Evolutionary conservation across 2,329 filamentous ascomycete species (phyloP).

Genomic region (Pseudocercospora musae): DNA sequence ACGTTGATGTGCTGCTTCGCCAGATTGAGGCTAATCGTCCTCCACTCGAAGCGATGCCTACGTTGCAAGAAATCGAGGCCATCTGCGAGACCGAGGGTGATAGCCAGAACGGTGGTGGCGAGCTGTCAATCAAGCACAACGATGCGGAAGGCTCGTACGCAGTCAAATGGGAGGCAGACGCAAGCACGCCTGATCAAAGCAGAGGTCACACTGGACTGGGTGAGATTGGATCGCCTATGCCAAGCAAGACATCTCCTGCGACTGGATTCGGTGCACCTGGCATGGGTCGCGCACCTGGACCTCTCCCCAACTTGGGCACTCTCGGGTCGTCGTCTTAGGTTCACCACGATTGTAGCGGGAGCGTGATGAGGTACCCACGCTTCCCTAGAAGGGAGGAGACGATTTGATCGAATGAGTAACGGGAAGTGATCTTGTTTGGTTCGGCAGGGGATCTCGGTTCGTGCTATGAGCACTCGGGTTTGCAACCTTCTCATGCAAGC

Average conservation of each 20-base stretch:
- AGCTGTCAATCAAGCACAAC: conserved; percentile 65
- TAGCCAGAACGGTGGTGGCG: conserved; percentile 81
- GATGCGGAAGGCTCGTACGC: conserved; percentile 33
- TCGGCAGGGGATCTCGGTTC: background rate
- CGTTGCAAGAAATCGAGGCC: conserved; percentile 68
- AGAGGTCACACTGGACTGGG: conserved; percentile 35
- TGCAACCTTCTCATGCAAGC: background rate
- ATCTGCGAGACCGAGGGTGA: conserved; percentile 92
- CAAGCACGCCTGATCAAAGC: conserved; percentile 30
- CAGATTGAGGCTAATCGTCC: conserved; percentile 65
- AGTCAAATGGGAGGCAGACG: conserved; percentile 42
- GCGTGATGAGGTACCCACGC: background rate
- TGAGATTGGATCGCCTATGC: conserved; percentile 49
- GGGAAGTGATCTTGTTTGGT: background rate
- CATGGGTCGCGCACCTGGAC: conserved; percentile 12
- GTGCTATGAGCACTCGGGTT: background rate
- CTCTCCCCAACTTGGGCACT: conserved; percentile 27
- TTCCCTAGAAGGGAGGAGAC: background rate
- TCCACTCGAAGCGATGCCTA: conserved; percentile 55
- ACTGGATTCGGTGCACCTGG: conserved; percentile 32
- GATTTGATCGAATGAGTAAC: background rate
- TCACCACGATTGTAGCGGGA: background rate
- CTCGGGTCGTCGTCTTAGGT: background rate
- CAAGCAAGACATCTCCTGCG: conserved; percentile 41
- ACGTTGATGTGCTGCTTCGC: conserved; percentile 59